Base-by-base conservation (phyloP, 352 stramenopile genomes). In the Thraustochytrium striatum region DNA sequence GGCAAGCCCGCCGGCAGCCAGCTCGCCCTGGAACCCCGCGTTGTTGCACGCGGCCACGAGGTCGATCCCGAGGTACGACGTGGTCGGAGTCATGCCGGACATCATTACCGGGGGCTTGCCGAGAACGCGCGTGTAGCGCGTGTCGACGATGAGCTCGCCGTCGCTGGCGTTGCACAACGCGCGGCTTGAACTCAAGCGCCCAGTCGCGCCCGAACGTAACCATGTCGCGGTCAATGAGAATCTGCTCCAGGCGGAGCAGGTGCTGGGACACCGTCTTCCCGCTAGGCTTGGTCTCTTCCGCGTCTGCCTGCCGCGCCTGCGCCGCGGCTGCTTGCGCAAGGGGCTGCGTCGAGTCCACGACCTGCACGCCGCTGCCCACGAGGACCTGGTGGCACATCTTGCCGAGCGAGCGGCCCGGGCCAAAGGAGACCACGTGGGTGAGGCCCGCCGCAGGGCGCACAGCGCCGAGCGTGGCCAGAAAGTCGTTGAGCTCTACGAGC, bases 61-160 rank as follows among this genome's bases (percentile, higher is more conserved):
- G 36, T 92, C 87, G 30, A 93, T 85, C 25, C 89, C 89, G 16
- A 89, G 72, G 11, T 91, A 82, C 84, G 89, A 93, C 38, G 89
- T 94, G 2, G 89, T 94, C 1, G 90, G 89, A 8, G 87, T 93
- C 90, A 95, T 94, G 25, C 90, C 89, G 8, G 84, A 88, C 2
- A 93, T 87, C 81, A 93, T 88, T 8, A 95, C 86, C 39, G 90
- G 89, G 28, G 88, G 86, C 65, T 89, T 90, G 69, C 91, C 92
- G 3, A 95, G 80, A 62, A 85, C 83, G 36, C 83, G 82, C 36
- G 89, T 94, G 84, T 87, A 93, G 68, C 85, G 87, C 81, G 92
- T 93, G 55, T 80, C 58, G 13, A 85, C 39, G 3, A 82, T 72
- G 30, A 91, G 81, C 61, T 90, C 86, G 44, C 88, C 88, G 21